Conservation (phyloP, 2,329 filamentous ascomycete species). For the Ophiostoma quercus region DNA sequence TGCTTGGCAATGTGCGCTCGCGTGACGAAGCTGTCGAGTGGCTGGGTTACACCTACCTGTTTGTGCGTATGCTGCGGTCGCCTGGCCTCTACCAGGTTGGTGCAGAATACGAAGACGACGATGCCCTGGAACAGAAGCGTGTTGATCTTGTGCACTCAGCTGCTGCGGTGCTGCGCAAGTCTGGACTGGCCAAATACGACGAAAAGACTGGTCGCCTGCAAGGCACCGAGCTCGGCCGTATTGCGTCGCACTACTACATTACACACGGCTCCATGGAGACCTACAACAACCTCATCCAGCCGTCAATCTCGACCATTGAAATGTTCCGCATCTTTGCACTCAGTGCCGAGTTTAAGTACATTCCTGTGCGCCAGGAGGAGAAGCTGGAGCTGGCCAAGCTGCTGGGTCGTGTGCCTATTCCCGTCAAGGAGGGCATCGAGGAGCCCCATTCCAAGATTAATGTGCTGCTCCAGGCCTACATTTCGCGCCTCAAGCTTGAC, state of each 20-base stretch:
- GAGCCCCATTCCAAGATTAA: slow-evolving; percentile 98
- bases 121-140: slow-evolving; percentile 86
- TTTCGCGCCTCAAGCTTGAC: slow-evolving; percentile 88
- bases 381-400: slow-evolving; percentile 94
- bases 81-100: slow-evolving; percentile 94
- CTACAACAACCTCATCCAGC: slow-evolving; percentile 92
- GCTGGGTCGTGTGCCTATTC: slow-evolving; percentile 82
- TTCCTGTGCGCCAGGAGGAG: slow-evolving; percentile 94
- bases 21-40: slow-evolving; percentile 98
- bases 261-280: slow-evolving; percentile 93
- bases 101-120: slow-evolving; percentile 89
- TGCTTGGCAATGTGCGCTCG: slow-evolving; percentile 84
- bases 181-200: slow-evolving; percentile 88
- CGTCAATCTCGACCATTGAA: slow-evolving; percentile 87
- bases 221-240: slow-evolving; percentile 87
- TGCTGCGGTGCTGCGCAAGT: slow-evolving; percentile 77
- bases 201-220: slow-evolving; percentile 86
- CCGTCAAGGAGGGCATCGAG: slow-evolving; percentile 95
- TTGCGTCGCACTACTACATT: slow-evolving; percentile 98
- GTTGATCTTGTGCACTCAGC: slow-evolving; percentile 97
- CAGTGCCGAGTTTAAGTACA: slow-evolving; percentile 98
- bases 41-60: slow-evolving; percentile 97
- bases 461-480: slow-evolving; percentile 91
- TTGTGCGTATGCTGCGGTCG: slow-evolving; percentile 93
- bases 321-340: slow-evolving; percentile 94